Evolutionary conservation across 352 stramenopile genomes (phyloP), one percentile per base, ranked within the genome.

Genomic region (Phytophthora citricola): DNA sequence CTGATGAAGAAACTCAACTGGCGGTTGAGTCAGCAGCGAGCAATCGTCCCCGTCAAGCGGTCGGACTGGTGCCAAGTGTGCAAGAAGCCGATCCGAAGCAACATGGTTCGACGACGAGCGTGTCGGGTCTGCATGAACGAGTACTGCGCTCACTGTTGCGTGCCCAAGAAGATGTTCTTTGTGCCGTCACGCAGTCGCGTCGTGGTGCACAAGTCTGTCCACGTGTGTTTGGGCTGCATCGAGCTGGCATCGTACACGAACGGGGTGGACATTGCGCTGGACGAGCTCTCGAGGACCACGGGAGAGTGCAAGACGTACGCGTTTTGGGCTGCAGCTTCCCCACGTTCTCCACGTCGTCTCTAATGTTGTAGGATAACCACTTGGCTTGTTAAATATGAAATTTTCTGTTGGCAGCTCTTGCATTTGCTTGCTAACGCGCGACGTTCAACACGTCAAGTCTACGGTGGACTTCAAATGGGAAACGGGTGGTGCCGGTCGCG

Each of bases 1-100:
- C 29, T 76, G 12, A 63, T 78, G 60, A 77, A 76, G 56, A 76
- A 78, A 29, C 68, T 79, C 50, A 68, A 65, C 29, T 73, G 66
- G 63, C 36, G 58, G 38, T 48, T 80, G 12, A 59, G n/a, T 41
- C 59, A 72, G 38, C 61, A 58, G 3, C 45, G 53, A 15, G 40
- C 51, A 22, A 58, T 63, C 11, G 6, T 57, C 3, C 45, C 55
- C 6, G 41, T 29, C 11, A 34, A 46, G 40, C 40, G 40, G 3
- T 46, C 40, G n/a, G 46, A 64, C 17, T 36, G 46, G 20, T 81
- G 73, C 52, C 22, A 38, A 24, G 41, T 73, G 3, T 81, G 73
- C 50, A 8, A 22, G 2, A 62, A 51, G n/a, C 51, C 32, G n/a
- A 56, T 80, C 4, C 50, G 52, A 46, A 63, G 63, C 10, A 59